Conservation (phyloP, 495 filamentous ascomycete species). For the Recurvomyces mirabilis region DNA sequence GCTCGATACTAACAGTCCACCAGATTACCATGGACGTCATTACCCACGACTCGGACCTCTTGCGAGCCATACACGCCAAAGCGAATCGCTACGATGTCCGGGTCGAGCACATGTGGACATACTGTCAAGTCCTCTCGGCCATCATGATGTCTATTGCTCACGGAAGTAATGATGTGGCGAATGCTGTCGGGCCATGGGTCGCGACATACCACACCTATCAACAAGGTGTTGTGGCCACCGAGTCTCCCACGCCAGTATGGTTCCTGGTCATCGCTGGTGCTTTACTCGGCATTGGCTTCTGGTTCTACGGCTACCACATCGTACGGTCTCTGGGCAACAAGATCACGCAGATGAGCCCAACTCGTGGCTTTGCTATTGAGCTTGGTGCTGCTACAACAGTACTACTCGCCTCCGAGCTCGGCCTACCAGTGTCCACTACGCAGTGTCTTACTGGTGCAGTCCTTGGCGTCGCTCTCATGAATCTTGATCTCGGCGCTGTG, state of each 20-base stretch:
- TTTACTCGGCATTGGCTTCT: slow-evolving; percentile 51
- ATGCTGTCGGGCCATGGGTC: slow-evolving; percentile 64
- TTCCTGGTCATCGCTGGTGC: slow-evolving; percentile 16
- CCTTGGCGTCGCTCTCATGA: slow-evolving; percentile 53
- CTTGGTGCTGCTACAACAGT: slow-evolving; percentile 59
- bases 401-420: slow-evolving; percentile 50
- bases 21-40: slow-evolving; percentile 25
- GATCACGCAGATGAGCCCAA: slow-evolving; percentile 57
- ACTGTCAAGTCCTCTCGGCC: slow-evolving; percentile 63
- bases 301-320: slow-evolving; percentile 64
- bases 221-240: slow-evolving; percentile 39
- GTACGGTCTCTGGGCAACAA: slow-evolving; percentile 58
- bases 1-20: too few species aligned
- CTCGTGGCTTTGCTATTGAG: slow-evolving; percentile 57
- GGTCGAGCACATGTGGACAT: slow-evolving; percentile 66
- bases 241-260: slow-evolving; percentile 48
- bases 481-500: slow-evolving; percentile 44
- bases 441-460: slow-evolving; percentile 52
- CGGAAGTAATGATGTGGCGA: slow-evolving; percentile 70
- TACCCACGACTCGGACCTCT: slow-evolving; percentile 17
- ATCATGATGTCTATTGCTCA: slow-evolving; percentile 68
- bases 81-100: slow-evolving; percentile 61
- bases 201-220: slow-evolving; percentile 59
- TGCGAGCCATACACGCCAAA: slow-evolving; percentile 40
- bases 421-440: slow-evolving; percentile 48